Evolutionary conservation across 2,329 filamentous ascomycete species (phyloP).

Genomic region (Aureobasidium sp.): DNA sequence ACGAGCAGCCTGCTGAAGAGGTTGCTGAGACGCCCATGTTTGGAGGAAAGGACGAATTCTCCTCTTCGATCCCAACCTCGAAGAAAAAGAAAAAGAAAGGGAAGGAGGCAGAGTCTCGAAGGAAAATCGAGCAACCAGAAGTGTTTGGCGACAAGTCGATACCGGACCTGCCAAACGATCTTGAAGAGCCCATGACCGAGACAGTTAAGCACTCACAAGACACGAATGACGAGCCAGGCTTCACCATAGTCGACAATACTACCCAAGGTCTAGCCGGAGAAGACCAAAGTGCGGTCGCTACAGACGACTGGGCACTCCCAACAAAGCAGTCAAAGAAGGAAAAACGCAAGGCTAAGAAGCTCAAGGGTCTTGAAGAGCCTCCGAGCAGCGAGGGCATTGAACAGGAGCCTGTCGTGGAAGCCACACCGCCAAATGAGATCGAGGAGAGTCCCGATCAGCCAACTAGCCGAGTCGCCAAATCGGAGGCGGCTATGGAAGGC

Average conservation of each 20-base stretch:
- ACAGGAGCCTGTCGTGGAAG: background rate
- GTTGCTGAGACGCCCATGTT: background rate
- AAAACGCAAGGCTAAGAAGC: conserved; percentile 14
- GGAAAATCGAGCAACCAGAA: background rate
- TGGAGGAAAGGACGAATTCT: background rate
- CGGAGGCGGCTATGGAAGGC: background rate
- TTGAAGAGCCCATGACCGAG: too few relatives aligned
- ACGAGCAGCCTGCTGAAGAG: background rate
- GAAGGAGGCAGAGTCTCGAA: background rate
- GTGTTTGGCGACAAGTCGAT: background rate
- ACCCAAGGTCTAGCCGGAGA: background rate
- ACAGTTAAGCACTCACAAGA: background rate
- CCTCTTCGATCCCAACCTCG: background rate
- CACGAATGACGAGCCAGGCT: background rate
- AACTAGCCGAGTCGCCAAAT: too few relatives aligned
- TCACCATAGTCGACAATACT: too few relatives aligned
- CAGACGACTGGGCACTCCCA: background rate
- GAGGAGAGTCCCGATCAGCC: background rate
- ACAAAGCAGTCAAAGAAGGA: conserved; percentile 12
- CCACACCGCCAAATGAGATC: background rate
- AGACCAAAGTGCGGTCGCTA: background rate
- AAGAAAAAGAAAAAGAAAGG: conserved; percentile 17
- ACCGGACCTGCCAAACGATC: background rate
- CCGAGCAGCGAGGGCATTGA: background rate
- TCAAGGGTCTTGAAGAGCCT: background rate